Base-by-base conservation (phyloP, 768 basidiomycete genomes). In the Podaxis sp. region DNA sequence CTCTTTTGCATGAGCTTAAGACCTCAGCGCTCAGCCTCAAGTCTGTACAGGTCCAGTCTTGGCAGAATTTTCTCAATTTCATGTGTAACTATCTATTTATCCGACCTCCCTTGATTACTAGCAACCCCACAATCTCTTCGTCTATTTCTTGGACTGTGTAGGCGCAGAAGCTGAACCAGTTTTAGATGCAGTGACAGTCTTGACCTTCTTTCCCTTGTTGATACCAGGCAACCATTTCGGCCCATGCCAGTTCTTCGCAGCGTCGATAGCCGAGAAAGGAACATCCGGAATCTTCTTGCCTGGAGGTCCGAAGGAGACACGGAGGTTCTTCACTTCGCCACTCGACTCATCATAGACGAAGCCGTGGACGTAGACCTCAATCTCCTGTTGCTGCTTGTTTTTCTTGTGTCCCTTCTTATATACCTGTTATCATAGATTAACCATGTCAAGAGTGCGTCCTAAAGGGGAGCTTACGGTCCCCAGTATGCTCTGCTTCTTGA, bases 321-420 rank as follows among this genome's bases (percentile, higher is more conserved):
- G 67, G 47, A 87, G 70, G 63, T 86, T 80, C 60, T 74, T 70
- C 37, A 87, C 72, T 27, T 74, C 69, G 1, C 84, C 84, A 36
- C 70, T 79, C 48, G 73, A 74, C 62, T 85, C 77, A 50, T 85
- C 77, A 52, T 82, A 82, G 2, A 87, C 80, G 69, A 82, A 82
- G 35, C 84, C 86, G 55, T 87, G 83, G 0, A 87, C 81, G 62
- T 71, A 77, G 32, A 83, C 62, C 16, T 73, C 70, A 44, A 72
- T 52, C 21, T 65, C 57, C 10, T 70, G 67, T 54, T 69, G 63
- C 42, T 69, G 63, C 46, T 66, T 69, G 46, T 66, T 63, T 38
- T 23, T 63, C 35, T 61, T 57, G 44, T 50, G 56, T 38, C 55
- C 36, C 51, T 60, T 54, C 66, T 66, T 65, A 64, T 69, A 64